Evolutionary conservation across 2,329 filamentous ascomycete species (phyloP).

Genomic region (Trichoderma citrinoviride): DNA sequence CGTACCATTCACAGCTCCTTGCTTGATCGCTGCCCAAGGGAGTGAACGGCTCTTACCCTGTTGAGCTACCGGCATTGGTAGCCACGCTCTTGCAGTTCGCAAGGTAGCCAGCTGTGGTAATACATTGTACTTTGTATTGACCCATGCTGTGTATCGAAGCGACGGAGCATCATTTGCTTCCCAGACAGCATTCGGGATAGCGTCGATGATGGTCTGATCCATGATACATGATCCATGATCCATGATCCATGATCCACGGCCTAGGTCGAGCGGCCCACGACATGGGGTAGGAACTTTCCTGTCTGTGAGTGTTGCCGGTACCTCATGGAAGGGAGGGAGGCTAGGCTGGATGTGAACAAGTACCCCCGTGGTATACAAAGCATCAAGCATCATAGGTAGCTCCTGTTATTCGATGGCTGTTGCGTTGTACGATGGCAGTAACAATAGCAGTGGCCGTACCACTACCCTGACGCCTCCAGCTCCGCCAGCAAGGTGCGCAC

Average conservation of each 20-base stretch:
- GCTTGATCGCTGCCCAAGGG: constrained; percentile 15
- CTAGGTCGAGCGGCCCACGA: not conserved
- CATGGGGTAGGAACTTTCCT: not conserved
- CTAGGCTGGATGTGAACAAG: not conserved
- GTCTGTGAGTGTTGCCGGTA: not conserved
- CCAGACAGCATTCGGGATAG: constrained; percentile 4
- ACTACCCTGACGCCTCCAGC: constrained; percentile 2
- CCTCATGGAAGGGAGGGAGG: not conserved
- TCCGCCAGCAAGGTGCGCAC: constrained; percentile 19
- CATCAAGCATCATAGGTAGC: not conserved
- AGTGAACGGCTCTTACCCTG: constrained; percentile 2
- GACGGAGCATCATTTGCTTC: constrained; percentile 3
- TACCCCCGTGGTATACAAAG: not conserved
- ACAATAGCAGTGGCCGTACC: not conserved
- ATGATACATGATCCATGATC: not conserved
- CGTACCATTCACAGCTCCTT: not conserved
- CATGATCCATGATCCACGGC: not conserved
- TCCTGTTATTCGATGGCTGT: not conserved
- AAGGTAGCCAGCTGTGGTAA: not conserved
- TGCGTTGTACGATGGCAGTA: not conserved
- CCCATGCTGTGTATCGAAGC: not conserved
- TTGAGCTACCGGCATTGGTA: constrained; percentile 16
- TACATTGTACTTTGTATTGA: not conserved
- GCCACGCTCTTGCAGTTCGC: constrained; percentile 6
- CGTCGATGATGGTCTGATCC: not conserved